Conservation (phyloP, 805 yeast species). For the Metschnikowia arizonensis region DNA sequence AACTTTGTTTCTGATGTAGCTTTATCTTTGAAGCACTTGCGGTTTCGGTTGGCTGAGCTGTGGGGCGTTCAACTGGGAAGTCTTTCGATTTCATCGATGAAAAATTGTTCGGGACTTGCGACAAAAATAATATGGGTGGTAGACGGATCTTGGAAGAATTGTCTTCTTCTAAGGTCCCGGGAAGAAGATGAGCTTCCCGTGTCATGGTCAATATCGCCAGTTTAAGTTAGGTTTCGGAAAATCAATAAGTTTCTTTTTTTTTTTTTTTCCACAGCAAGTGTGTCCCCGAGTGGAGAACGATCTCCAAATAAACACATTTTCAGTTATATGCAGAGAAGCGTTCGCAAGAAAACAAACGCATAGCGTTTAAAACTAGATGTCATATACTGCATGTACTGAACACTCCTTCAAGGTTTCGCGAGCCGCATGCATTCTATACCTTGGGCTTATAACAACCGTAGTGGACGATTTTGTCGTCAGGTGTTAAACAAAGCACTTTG, state of each 20-base stretch:
- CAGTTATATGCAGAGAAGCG: slow-evolving; percentile 6
- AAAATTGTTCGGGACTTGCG: not conserved
- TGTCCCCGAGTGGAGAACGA: slow-evolving; percentile 4
- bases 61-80: not conserved
- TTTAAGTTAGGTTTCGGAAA: not conserved
- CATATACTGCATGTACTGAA: not conserved
- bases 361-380: slow-evolving; percentile 3
- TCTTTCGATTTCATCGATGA: not conserved
- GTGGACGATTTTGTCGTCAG: slow-evolving; percentile 47
- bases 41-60: not conserved
- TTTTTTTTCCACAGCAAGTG: slow-evolving; percentile 2
- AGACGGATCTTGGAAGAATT: slow-evolving; percentile 15
- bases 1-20: not conserved
- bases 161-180: not conserved
- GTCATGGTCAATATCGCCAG: not conserved
- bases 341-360: slow-evolving; percentile 5
- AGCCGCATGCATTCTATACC: not conserved
- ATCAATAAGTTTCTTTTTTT: not conserved
- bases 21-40: not conserved
- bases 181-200: not conserved
- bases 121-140: slow-evolving; percentile 30
- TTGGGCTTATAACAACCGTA: slow-evolving; percentile 45
- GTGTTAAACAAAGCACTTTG: slow-evolving; percentile 49
- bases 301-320: slow-evolving; percentile 5
- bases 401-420: slow-evolving; percentile 1